Base-by-base conservation (phyloP, 441 rosid genomes). In the Jatropha multifida region DNA sequence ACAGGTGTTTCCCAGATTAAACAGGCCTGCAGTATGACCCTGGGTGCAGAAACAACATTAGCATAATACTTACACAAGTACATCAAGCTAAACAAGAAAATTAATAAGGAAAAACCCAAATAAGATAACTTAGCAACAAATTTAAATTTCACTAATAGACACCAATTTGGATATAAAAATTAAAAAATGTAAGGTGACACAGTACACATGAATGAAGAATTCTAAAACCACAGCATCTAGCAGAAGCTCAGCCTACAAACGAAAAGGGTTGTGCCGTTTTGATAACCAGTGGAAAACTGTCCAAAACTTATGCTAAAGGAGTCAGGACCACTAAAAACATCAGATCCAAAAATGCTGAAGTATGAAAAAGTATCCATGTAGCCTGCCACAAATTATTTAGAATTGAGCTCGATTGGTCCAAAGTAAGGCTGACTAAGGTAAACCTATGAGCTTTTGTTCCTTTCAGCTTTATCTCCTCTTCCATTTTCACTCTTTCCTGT, bases 1-100 rank as follows among this genome's bases (percentile, higher is more conserved):
- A 87, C 98, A 94, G 11, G 97, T 94, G 85, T 94, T 90, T 67
- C 98, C 99, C 58, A 94, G 84, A 80, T 94, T 94, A 78, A 86
- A 79, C 49, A 94, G 81, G 62, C 94, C 97, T 74, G 98, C 93
- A 84, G 93, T 88, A 77, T 92, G 92, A 84, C 97, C 98, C 98
- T 94, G 88, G 17, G 71, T 77, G 62, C 51, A 75, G 13, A 80
- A 76, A 58, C 59, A 74, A n/a, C 8, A 74, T n/a, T 62, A 61
- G 60, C 38, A 75, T 54, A 5, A 65, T 74, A 58, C n/a, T 40
- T 26, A 20, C 4, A 55, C 62, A n/a, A 20, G n/a, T 20, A 20
- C 27, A 26, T 23, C 65, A 41, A 61, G 51, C 63, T 42, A 68
- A 69, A 74, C 58, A 73, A 68, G 65, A 64, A 54, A 13, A 42